A percentile compares a stretch with the other conserved stretches of the same genome.
Conservation (phyloP, 2,329 filamentous ascomycete species). For the Trichocomaceae sp. region DNA sequence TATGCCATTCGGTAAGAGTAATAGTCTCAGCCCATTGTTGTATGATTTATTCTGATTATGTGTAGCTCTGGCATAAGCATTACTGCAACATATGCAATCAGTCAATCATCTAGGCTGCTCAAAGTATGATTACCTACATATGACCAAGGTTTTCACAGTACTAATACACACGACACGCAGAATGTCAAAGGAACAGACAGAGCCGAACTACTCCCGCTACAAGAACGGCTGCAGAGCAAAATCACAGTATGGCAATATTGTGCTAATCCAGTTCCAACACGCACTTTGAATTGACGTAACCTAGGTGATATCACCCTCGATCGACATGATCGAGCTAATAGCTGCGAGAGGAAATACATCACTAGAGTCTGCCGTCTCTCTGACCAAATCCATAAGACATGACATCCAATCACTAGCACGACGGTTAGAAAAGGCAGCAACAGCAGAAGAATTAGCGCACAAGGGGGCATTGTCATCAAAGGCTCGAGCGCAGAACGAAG, state of each 20-base stretch:
- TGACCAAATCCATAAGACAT: conserved; percentile 75
- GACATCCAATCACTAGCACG: conserved; percentile 76
- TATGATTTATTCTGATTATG: not conserved
- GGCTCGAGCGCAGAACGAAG: conserved; percentile 52
- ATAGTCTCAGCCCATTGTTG: not conserved
- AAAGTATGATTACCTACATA: conserved; percentile 42
- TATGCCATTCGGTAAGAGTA: conserved; percentile 65
- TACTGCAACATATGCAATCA: conserved; percentile 77
- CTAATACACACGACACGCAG: conserved; percentile 22
- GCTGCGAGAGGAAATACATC: conserved; percentile 69
- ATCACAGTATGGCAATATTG: conserved; percentile 56
- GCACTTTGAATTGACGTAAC: conserved; percentile 66
- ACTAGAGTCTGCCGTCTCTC: conserved; percentile 73
- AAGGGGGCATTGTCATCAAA: conserved; percentile 30
- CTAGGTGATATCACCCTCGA: conserved; percentile 64
- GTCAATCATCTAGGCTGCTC: conserved; percentile 70
- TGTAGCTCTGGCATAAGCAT: conserved; percentile 70
- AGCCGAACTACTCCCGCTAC: conserved; percentile 65
- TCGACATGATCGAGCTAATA: conserved; percentile 22
- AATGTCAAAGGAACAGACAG: conserved; percentile 65
- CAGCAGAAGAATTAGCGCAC: conserved; percentile 46
- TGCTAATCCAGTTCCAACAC: not conserved
- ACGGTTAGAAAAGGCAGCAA: conserved; percentile 63
- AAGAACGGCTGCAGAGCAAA: conserved; percentile 71
- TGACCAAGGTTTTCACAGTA: not conserved